Base-by-base conservation (phyloP, 140 eudicot species). In the Erigeron philadelphicus region DNA sequence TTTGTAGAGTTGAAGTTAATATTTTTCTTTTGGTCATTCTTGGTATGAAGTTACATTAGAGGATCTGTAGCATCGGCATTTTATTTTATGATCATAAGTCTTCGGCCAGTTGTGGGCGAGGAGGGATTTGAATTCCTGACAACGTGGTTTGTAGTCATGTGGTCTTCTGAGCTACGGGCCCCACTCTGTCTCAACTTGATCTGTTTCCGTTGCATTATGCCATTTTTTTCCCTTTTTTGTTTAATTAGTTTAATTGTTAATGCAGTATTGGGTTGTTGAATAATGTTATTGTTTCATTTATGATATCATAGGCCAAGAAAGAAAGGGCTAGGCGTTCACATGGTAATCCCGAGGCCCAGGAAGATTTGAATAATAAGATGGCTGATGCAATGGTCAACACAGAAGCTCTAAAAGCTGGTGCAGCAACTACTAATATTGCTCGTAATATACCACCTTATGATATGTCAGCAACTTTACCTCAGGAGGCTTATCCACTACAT, bases 371-470 rank as follows among this genome's bases (percentile, higher is more conserved):
- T 31, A 73, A 11, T 59, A 79, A 70, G 59, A 21, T 93, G 60
- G 75, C 78, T 11, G 87, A 73, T 44, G 58, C 74, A 31, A 18
- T 46, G 68, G 65, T 83, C 11, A 79, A 84, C 76, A 70, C 45
- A 25, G 84, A 78, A 57, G 95, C 94, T 35, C 72, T 86, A 71
- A 86, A 73, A 71, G 80, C 18, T 43, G 71, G 71, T 72, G 79
- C 31, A 47, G 60, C 58, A 11, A 38, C 75, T 12, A 56, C 72
- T 4, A 76, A 19, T 41, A 76, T 40, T 65, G 74, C 78, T 9
- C 87, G 87, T 9, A 86, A 86, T 44, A 75, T 89, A 46, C 98
- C 98, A 21, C 93, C 95, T 18, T 77, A 93, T 79, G 86, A 93
- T 77, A 50, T 83, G 23, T 83, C 78, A 75, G 96, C 98, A 53